These are phyloP conservation scores for Kluyveromyces sp. DNA, from an alignment of 1,139 yeast genomes.

Conservation along the genomic window DNA sequence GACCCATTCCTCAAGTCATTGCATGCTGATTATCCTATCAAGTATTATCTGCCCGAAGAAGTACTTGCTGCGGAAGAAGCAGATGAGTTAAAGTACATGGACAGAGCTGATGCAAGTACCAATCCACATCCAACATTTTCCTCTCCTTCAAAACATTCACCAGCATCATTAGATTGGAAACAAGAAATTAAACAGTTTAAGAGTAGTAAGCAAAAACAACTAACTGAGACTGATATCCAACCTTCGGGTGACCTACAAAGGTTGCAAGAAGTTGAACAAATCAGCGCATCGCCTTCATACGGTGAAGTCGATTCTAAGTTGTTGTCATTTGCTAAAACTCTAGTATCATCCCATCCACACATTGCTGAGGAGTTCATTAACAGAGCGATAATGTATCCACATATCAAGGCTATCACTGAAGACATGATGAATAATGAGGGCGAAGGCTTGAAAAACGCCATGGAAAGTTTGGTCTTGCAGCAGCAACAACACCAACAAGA, in stretches of 20 bases:
- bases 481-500: slow-evolving; percentile 8
- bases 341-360: slow-evolving; percentile 29
- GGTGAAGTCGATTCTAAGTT: slow-evolving; percentile 12
- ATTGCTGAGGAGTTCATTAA: slow-evolving; percentile 29
- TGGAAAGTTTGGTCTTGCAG: slow-evolving; percentile 24
- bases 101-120: background rate
- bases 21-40: slow-evolving; percentile 19
- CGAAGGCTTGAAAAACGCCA: slow-evolving; percentile 25
- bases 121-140: background rate
- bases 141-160: background rate
- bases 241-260: too few relatives aligned
- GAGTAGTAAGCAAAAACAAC: slow-evolving; percentile 21
- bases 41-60: slow-evolving; percentile 19
- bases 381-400: slow-evolving; percentile 28
- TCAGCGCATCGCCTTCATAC: background rate
- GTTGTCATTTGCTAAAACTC: slow-evolving; percentile 25
- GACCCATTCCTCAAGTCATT: slow-evolving; percentile 6
- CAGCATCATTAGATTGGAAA: slow-evolving; percentile 13
- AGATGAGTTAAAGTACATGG: background rate
- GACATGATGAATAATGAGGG: slow-evolving; percentile 27
- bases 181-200: slow-evolving; percentile 29
- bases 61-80: background rate
- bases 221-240: background rate
- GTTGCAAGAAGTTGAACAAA: too few relatives aligned
- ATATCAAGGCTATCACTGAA: slow-evolving; percentile 27